phyloP scores from a whole-genome alignment of 441 rosid species.

The Flueggea neowawraea region DNA sequence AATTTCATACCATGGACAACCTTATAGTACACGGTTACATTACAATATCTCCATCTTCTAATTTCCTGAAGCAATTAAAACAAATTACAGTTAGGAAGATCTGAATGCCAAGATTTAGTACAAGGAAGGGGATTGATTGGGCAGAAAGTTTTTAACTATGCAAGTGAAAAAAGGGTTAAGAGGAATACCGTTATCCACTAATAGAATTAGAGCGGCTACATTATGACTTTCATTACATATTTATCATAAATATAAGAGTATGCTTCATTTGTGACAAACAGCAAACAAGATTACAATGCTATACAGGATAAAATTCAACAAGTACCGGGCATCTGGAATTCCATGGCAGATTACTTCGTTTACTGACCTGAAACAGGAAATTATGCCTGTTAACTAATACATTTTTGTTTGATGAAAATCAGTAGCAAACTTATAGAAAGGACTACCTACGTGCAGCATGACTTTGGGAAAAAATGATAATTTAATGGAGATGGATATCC shows the following conservation, averaged over 20 bases:
- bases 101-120: no score
- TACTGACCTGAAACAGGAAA: constrained; percentile 65
- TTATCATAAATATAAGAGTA: not conserved
- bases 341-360: constrained; percentile 99
- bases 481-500: constrained; percentile 98
- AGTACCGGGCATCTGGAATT: constrained; percentile 95
- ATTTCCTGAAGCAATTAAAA: constrained; percentile 47
- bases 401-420: constrained; percentile 10
- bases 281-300: not conserved
- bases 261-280: not conserved
- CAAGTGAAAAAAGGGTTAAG: no score
- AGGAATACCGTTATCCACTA: no score
- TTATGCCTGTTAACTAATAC: constrained; percentile 10
- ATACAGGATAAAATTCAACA: not conserved
- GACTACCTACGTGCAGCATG: constrained; percentile 99
- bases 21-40: constrained; percentile 77
- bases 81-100: no score
- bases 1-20: constrained; percentile 82
- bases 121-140: no score
- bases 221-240: no score
- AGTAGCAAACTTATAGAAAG: constrained; percentile 14
- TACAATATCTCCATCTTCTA: constrained; percentile 93
- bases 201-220: no score
- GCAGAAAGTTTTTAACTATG: no score
- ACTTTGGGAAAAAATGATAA: constrained; percentile 94